Conservation (phyloP, 108 stramenopile species). For the Cylindrotheca closterium region DNA sequence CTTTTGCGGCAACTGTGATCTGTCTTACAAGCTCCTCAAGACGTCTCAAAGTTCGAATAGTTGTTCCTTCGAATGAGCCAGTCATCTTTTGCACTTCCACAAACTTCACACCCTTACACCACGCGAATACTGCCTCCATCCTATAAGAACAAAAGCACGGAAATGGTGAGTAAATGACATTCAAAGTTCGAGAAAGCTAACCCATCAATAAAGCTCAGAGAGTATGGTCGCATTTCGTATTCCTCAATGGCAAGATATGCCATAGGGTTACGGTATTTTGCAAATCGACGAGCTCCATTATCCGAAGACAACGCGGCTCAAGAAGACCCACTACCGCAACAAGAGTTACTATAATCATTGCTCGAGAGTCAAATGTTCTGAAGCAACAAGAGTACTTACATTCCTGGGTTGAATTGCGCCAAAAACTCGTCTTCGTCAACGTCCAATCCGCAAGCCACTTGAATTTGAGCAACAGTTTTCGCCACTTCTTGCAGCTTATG, state of each 20-base stretch:
- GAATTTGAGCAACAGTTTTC: conserved; percentile 85
- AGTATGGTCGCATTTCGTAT: conserved; percentile 80
- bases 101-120: conserved; percentile 97
- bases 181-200: conserved; percentile 4
- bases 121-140: conserved; percentile 98
- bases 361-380: conserved; percentile 11
- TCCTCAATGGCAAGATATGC: conserved; percentile 49
- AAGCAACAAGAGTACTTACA: conserved; percentile 57
- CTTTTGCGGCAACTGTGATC: conserved; percentile 85
- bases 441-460: conserved; percentile 85
- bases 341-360: conserved; percentile 55
- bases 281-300: conserved; percentile 51
- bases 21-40: conserved; percentile 98
- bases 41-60: conserved; percentile 93
- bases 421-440: conserved; percentile 90
- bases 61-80: conserved; percentile 95
- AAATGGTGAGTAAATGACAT: not conserved
- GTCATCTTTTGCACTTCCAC: conserved; percentile 95
- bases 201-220: conserved; percentile 51
- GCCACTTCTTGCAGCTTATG: conserved; percentile 78
- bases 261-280: conserved; percentile 40
- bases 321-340: conserved; percentile 45
- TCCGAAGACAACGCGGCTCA: conserved; percentile 55
- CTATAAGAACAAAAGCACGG: conserved; percentile 27
- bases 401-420: conserved; percentile 86